Percentiles rank a stretch among this genome's conserved stretches.
phyloP scores from a whole-genome alignment of 2,329 filamentous ascomycete species.

The Beauveria rudraprayagi region DNA sequence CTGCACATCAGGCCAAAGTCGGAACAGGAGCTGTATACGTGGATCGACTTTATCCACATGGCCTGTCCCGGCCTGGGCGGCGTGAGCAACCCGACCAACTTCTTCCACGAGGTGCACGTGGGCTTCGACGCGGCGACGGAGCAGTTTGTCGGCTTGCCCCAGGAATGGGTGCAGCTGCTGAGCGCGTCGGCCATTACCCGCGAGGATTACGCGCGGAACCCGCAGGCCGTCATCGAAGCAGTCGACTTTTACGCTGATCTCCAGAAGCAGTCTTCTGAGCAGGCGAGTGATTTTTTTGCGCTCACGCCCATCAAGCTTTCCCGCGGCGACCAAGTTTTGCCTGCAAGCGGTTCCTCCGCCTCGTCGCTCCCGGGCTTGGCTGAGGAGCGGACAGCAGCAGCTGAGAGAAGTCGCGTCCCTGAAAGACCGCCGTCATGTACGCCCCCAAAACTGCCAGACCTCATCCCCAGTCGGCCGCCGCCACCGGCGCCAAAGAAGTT shows the following conservation, averaged over 20 bases:
- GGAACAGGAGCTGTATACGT: slow-evolving; percentile 86
- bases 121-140: slow-evolving; percentile 85
- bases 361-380: background rate
- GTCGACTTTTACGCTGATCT: slow-evolving; percentile 10
- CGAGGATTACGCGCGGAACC: slow-evolving; percentile 10
- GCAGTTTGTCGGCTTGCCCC: slow-evolving; percentile 42
- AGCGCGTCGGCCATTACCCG: slow-evolving; percentile 21
- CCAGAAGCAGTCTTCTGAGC: background rate
- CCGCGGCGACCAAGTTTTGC: background rate
- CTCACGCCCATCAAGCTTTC: background rate
- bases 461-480: background rate
- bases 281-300: background rate
- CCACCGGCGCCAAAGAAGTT: background rate
- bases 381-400: background rate
- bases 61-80: slow-evolving; percentile 88
- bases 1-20: slow-evolving; percentile 80
- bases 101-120: slow-evolving; percentile 84
- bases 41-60: slow-evolving; percentile 90
- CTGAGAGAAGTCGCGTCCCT: background rate
- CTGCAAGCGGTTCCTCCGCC: background rate
- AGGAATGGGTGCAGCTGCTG: slow-evolving; percentile 21
- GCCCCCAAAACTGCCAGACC: background rate
- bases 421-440: background rate
- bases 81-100: slow-evolving; percentile 90
- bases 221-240: slow-evolving; percentile 9